Evolutionary conservation across 352 stramenopile genomes (phyloP).

Genomic region (Phytophthora litchii): DNA sequence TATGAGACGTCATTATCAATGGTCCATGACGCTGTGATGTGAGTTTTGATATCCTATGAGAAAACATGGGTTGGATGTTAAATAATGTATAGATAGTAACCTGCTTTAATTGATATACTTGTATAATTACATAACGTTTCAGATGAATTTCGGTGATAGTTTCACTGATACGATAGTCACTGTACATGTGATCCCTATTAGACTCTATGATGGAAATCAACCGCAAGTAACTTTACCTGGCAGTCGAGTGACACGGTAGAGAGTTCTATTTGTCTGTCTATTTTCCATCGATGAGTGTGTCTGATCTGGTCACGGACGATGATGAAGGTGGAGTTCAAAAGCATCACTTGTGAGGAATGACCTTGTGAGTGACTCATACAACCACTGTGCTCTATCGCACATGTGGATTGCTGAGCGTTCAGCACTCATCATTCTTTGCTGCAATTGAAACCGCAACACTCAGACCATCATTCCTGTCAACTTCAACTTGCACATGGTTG

Average conservation of each 20-base stretch:
- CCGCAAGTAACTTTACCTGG: not conserved
- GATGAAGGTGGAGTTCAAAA: not conserved
- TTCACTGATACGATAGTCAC: no score
- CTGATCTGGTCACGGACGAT: not conserved
- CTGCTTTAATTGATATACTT: no score
- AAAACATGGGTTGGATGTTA: no score
- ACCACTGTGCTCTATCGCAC: no score
- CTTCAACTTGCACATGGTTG: slow-evolving; percentile 25
- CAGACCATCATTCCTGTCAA: slow-evolving; percentile 22
- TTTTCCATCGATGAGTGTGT: not conserved
- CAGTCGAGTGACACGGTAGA: not conserved
- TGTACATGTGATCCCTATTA: no score
- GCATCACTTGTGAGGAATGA: slow-evolving; percentile 1
- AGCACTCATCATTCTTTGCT: no score
- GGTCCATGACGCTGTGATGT: slow-evolving; percentile 4
- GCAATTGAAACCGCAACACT: no score
- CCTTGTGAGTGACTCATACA: no score
- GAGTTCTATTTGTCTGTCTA: not conserved
- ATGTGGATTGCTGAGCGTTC: slow-evolving; percentile 7
- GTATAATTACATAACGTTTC: no score
- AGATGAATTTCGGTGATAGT: no score
- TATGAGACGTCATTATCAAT: slow-evolving; percentile 2
- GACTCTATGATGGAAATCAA: not conserved
- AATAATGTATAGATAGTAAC: no score
- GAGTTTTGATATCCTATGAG: slow-evolving; percentile 9